A percentile compares a stretch with the other conserved stretches of the same genome.
Conservation (phyloP, 2,329 filamentous ascomycete species). For the Pseudogymnoascus sp. region DNA sequence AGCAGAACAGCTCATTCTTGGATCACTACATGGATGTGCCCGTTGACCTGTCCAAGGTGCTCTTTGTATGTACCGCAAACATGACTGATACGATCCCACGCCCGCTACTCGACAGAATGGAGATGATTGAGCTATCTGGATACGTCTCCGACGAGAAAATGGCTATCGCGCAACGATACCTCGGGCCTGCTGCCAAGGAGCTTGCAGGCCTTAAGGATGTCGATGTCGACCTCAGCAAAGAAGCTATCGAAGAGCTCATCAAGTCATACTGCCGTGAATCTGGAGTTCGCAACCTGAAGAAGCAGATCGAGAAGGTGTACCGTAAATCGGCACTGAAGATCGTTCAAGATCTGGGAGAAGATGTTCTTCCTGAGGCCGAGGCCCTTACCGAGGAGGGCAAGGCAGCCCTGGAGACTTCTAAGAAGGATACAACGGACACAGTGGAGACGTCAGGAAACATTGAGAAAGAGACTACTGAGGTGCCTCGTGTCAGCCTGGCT, state of each 20-base stretch:
- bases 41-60: conserved; percentile 91
- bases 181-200: conserved; percentile 90
- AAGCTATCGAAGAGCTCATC: conserved; percentile 91
- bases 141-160: conserved; percentile 99
- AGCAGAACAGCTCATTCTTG: conserved; percentile 94
- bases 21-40: conserved; percentile 99
- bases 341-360: conserved; percentile 85
- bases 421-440: conserved; percentile 54
- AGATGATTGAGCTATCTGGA: conserved; percentile 89
- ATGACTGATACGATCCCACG: conserved; percentile 97
- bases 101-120: conserved; percentile 92
- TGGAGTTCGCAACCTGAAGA: conserved; percentile 94
- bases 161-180: conserved; percentile 89
- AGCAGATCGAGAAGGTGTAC: conserved; percentile 99
- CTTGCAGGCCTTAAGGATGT: conserved; percentile 83
- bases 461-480: conserved; percentile 50
- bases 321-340: conserved; percentile 96
- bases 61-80: conserved; percentile 98
- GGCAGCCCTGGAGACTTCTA: conserved; percentile 59
- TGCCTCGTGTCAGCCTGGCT: conserved; percentile 65
- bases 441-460: conserved; percentile 50
- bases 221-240: conserved; percentile 76
- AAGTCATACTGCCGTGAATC: conserved; percentile 98
- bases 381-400: conserved; percentile 83
- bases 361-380: conserved; percentile 68